Percentiles rank a stretch among this genome's conserved stretches.
Evolutionary conservation across 1,139 yeast genomes (phyloP).

Genomic region (Kodamaea ohmeri): DNA sequence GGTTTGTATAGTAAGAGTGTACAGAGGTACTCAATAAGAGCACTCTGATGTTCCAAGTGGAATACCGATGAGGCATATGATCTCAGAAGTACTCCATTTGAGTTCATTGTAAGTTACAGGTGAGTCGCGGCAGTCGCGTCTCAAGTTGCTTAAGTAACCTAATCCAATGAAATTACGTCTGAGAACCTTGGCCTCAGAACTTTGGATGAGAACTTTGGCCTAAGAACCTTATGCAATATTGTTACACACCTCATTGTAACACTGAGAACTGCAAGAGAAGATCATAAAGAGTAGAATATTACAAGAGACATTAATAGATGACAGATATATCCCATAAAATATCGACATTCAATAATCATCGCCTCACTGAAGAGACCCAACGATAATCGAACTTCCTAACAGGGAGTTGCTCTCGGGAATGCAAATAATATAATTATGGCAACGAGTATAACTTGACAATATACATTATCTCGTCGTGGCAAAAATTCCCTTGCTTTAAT

Average conservation of each 20-base stretch:
- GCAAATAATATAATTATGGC: slow-evolving; percentile 47
- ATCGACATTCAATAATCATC: slow-evolving; percentile 63
- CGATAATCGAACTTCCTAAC: slow-evolving; percentile 61
- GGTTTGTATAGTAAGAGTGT: not conserved
- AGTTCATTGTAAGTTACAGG: not conserved
- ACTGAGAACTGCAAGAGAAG: too few relatives aligned
- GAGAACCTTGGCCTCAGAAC: too few relatives aligned
- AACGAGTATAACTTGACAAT: slow-evolving; percentile 63
- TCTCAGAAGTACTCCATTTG: not conserved
- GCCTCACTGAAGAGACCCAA: slow-evolving; percentile 47
- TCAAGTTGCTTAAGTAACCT: too few relatives aligned
- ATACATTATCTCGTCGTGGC: slow-evolving; percentile 68
- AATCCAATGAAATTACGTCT: too few relatives aligned
- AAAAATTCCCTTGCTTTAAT: slow-evolving; percentile 54
- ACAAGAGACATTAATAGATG: too few relatives aligned
- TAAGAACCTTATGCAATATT: too few relatives aligned
- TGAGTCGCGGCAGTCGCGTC: too few relatives aligned
- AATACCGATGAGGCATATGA: not conserved
- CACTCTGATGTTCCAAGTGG: not conserved
- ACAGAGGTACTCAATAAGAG: not conserved
- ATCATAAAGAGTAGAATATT: too few relatives aligned
- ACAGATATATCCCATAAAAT: slow-evolving; percentile 47
- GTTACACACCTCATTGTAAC: too few relatives aligned
- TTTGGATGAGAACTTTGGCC: too few relatives aligned
- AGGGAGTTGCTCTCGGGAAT: slow-evolving; percentile 56